Evolutionary conservation across 2,329 filamentous ascomycete genomes (phyloP), one percentile per base, ranked within the genome.

Genomic region (Rhinocladiella mackenziei): DNA sequence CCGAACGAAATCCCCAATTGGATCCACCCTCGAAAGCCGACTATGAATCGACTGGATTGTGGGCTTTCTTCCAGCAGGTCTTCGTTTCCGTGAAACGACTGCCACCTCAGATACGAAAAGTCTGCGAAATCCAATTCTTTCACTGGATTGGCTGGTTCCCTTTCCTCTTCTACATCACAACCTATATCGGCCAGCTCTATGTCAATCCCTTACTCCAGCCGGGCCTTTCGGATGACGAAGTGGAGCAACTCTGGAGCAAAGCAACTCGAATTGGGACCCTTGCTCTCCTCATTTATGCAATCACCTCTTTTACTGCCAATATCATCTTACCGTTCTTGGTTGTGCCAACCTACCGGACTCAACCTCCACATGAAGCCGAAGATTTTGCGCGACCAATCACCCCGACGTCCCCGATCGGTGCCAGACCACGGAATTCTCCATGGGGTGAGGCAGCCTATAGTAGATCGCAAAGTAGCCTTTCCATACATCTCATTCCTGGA

Each of bases 121-220:
- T 96, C 26, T 96, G 89, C 60, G 70, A 81, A 53, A 84, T 89
- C 0, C 86, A 92, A 62, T 80, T 91, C 56, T 89, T 83, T 49
- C 87, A 88, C 4, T 97, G 89, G 89, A 82, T 96, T 44, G 91
- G 88, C 39, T 96, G 91, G 80, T 97, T 96, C 59, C 89, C 89
- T 1, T 89, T 95, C 64, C 75, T 97, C 2, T 96, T 94, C 68
- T 97, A 97, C 70, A 88, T 88, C 4, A 94, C 89, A 1, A 94
- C 88, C 13, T 97, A 92, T 64, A 84, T 96, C 56, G 89, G 86
- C 50, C 88, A 95, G 61, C 86, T 97, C 44, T 95, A 95, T 58
- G 85, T 88, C 13, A 84, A 95, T 60, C 88, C 88, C 0, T 85
- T 77, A 56, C 81, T 96, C 39, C 74, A 81, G 54, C 89, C 88